Conservation (phyloP, 257 asterid genomes). For the Solanum paucissectum region DNA sequence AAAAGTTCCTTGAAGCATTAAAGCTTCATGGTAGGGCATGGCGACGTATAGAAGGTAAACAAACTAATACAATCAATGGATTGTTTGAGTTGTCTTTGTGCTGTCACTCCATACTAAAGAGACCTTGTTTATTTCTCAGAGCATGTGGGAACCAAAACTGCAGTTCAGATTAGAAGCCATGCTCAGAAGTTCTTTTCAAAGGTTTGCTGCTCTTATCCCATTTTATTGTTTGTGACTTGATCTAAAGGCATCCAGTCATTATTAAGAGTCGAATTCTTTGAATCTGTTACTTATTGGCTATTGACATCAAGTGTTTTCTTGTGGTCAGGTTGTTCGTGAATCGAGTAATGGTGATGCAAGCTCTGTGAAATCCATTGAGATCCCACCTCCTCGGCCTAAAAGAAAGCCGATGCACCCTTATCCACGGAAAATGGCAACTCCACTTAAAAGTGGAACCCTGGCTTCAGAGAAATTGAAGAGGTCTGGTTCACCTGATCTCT, state of each 20-base stretch:
- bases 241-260: conserved; percentile 27
- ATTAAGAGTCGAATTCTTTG: conserved; percentile 3
- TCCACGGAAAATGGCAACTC: conserved; percentile 65
- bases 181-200: conserved; percentile 95
- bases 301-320: background rate
- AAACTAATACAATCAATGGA: background rate
- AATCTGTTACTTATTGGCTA: background rate
- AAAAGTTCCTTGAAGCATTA: conserved; percentile 75
- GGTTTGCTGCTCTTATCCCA: conserved; percentile 60
- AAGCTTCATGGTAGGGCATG: conserved; percentile 88
- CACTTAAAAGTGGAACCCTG: conserved; percentile 9
- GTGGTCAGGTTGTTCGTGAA: conserved; percentile 68
- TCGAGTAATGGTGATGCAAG: conserved; percentile 31
- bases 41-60: conserved; percentile 84
- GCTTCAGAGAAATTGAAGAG: conserved; percentile 21
- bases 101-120: background rate
- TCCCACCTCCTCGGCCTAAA: conserved; percentile 98
- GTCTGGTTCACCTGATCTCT: conserved; percentile 16
- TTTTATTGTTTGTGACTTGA: conserved; percentile 25
- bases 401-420: conserved; percentile 93
- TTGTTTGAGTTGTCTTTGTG: background rate
- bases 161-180: conserved; percentile 96
- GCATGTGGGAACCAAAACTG: conserved; percentile 89
- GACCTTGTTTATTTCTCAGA: conserved; percentile 23
- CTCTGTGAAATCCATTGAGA: conserved; percentile 53